phyloP scores from a whole-genome alignment of 257 asterid species.

The Penstemon barbatus region DNA sequence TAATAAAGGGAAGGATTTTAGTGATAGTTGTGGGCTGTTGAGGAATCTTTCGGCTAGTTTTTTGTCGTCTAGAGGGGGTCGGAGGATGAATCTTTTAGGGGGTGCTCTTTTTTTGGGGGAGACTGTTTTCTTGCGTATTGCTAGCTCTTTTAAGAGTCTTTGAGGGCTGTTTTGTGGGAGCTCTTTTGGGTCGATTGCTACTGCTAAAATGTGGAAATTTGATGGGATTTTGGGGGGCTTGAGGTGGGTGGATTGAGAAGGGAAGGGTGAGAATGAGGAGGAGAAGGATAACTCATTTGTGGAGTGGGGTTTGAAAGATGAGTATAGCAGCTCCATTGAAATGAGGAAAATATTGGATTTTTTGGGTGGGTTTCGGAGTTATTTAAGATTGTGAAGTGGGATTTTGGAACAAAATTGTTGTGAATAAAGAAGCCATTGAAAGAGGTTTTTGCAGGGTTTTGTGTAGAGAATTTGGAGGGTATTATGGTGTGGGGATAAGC shows the following conservation, averaged over 20 bases:
- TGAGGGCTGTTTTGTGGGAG: constrained; percentile 95
- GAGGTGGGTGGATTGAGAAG: constrained; percentile 53
- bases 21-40: constrained; percentile 87
- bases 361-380: not conserved
- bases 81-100: constrained; percentile 76
- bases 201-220: constrained; percentile 47
- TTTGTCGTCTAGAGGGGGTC: constrained; percentile 82
- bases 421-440: constrained; percentile 30
- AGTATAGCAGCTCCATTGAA: constrained; percentile 69
- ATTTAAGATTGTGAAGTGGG: constrained; percentile 15
- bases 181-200: constrained; percentile 73
- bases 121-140: constrained; percentile 68
- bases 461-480: constrained; percentile 9
- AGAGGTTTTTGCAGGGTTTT: constrained; percentile 60
- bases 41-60: constrained; percentile 78
- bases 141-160: constrained; percentile 80
- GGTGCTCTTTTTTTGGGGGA: constrained; percentile 77
- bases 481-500: constrained; percentile 39
- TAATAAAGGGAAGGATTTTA: constrained; percentile 79
- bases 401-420: not conserved
- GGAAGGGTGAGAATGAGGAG: constrained; percentile 61
- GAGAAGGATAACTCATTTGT: constrained; percentile 67
- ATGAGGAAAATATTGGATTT: not conserved
- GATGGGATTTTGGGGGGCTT: constrained; percentile 41
- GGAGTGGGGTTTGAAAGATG: constrained; percentile 56